phyloP scores from a whole-genome alignment of 2,329 filamentous ascomycete species.

The Madurella fahalii region DNA sequence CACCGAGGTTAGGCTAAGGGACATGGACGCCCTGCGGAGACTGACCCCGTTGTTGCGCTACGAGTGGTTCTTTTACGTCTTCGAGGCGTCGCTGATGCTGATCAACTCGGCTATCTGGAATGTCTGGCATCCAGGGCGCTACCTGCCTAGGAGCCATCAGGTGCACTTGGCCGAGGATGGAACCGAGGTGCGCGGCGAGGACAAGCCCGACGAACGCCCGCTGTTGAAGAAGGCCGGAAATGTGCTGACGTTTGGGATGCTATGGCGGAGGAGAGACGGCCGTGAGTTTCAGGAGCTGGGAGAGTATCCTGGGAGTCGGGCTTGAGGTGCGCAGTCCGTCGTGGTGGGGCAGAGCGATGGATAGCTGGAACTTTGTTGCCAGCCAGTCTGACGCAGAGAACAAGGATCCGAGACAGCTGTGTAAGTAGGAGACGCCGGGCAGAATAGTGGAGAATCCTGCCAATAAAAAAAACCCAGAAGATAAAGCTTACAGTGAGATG shows the following conservation, averaged over 20 bases:
- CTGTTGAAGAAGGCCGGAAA: slow-evolving; percentile 12
- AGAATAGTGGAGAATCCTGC: too few relatives aligned
- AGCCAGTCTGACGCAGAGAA: too few relatives aligned
- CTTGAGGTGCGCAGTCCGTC: too few relatives aligned
- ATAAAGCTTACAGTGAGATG: too few relatives aligned
- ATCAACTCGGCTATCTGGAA: slow-evolving; percentile 39
- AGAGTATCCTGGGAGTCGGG: too few relatives aligned
- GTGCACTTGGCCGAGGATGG: slow-evolving; percentile 39
- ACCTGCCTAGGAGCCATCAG: slow-evolving; percentile 34
- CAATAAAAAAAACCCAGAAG: too few relatives aligned
- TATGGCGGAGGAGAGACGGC: slow-evolving; percentile 4
- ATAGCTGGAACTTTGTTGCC: too few relatives aligned
- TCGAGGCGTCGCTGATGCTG: slow-evolving; percentile 41
- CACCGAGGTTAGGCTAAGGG: slow-evolving; percentile 35
- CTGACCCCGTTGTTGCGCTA: slow-evolving; percentile 37
- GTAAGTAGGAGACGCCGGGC: too few relatives aligned
- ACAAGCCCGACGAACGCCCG: slow-evolving; percentile 1
- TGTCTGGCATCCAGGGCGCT: slow-evolving; percentile 36
- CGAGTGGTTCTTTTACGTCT: slow-evolving; percentile 45
- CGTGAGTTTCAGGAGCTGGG: too few relatives aligned
- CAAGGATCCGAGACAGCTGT: too few relatives aligned
- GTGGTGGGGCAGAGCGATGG: too few relatives aligned
- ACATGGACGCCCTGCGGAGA: slow-evolving; percentile 27
- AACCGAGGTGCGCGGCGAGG: slow-evolving; percentile 4
- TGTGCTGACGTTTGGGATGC: slow-evolving; percentile 16